These are phyloP conservation scores for Dujonia santamariae DNA, from an alignment of 1,139 yeast species.

Conservation along the genomic window DNA sequence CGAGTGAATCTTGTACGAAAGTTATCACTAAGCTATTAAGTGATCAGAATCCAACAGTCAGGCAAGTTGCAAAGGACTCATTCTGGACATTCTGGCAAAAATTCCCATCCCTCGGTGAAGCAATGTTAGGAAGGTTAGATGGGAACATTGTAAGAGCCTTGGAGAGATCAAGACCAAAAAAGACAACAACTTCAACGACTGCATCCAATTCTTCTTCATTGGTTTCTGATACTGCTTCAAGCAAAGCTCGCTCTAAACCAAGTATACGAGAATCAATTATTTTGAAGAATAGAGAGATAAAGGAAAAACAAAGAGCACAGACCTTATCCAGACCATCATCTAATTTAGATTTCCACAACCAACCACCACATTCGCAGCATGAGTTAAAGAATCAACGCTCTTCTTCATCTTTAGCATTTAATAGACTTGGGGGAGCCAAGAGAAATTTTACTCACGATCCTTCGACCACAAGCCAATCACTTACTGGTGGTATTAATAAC, in stretches of 20 bases:
- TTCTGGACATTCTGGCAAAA: conserved; percentile 65
- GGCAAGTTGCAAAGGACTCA: conserved; percentile 70
- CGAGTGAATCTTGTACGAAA: conserved; percentile 44
- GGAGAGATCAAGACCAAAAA: conserved; percentile 48
- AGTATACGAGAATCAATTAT: conserved; percentile 33
- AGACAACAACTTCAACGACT: conserved; percentile 7
- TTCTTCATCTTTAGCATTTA: conserved; percentile 4
- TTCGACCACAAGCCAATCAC: not conserved
- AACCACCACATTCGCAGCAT: not conserved
- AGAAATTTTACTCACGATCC: conserved; percentile 8
- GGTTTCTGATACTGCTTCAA: conserved; percentile 1
- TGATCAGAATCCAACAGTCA: conserved; percentile 80
- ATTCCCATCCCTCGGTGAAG: conserved; percentile 48
- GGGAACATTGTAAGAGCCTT: conserved; percentile 35
- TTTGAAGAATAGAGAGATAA: conserved; percentile 32
- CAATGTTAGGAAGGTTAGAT: conserved; percentile 48
- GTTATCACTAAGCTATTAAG: conserved; percentile 59
- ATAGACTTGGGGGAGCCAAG: conserved; percentile 9
- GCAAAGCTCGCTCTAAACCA: conserved; percentile 19
- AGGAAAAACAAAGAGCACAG: conserved; percentile 19
- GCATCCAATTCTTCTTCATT: conserved; percentile 10
- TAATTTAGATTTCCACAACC: conserved; percentile 11
- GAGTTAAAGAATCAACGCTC: not conserved
- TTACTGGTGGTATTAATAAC: not conserved
- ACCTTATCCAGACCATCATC: conserved; percentile 23